Conservation (phyloP, 345 rosid genomes). For the Excoecaria cochinchinensis region DNA sequence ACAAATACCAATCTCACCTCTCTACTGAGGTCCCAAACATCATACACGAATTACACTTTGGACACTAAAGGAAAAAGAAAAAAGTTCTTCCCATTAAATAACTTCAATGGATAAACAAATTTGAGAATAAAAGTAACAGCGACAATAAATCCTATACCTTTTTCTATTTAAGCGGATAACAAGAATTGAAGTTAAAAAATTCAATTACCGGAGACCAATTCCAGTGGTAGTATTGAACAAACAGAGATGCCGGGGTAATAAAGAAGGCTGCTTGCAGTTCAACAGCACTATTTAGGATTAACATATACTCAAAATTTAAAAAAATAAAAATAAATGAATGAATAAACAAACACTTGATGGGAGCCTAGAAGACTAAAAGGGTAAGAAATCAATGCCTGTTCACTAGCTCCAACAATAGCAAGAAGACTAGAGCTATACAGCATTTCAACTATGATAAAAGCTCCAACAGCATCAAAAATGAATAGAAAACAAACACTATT, state of each 20-base stretch:
- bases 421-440: slow-evolving; percentile 83
- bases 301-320: neutral
- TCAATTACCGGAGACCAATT: slow-evolving; percentile 64
- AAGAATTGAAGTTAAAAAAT: slow-evolving; percentile 76
- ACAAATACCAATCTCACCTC: neutral
- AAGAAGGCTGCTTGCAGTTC: slow-evolving; percentile 52
- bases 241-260: slow-evolving; percentile 79
- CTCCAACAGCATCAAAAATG: slow-evolving; percentile 58
- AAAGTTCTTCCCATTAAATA: too few relatives aligned
- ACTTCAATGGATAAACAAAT: neutral
- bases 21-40: neutral
- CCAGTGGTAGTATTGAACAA: slow-evolving; percentile 70
- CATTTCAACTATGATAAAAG: slow-evolving; percentile 82
- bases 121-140: neutral
- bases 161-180: slow-evolving; percentile 76
- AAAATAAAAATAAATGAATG: neutral
- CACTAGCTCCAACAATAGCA: slow-evolving; percentile 96
- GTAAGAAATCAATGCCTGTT: slow-evolving; percentile 52
- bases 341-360: neutral
- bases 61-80: neutral
- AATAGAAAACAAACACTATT: neutral
- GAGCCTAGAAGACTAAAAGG: too few relatives aligned
- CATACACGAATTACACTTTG: neutral
- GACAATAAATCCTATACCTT: slow-evolving; percentile 35
- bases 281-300: slow-evolving; percentile 6